Percentiles rank a stretch among this genome's conserved stretches.
These are phyloP conservation scores for Eleusine coracana DNA, from an alignment of 176 grass and related monocot species.

Conservation along the genomic window DNA sequence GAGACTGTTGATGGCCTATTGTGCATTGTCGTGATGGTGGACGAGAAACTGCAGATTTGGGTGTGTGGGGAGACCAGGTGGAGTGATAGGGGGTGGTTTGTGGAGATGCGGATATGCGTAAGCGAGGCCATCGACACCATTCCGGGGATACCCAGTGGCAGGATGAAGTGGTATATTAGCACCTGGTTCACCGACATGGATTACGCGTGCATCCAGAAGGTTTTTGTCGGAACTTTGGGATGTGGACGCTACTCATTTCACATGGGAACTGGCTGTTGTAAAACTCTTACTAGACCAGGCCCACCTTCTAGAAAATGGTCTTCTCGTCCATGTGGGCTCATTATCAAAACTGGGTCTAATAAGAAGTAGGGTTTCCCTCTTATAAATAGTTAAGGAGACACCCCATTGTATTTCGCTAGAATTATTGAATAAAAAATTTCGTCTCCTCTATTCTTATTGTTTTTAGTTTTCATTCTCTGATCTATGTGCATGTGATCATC, in stretches of 20 bases:
- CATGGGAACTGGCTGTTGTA: slow-evolving; percentile 12
- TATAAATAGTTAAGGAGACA: too few species aligned
- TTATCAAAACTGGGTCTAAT: too few species aligned
- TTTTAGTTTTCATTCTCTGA: too few species aligned
- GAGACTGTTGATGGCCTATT: slow-evolving; percentile 26
- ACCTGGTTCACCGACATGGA: slow-evolving; percentile 30
- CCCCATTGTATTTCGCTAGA: too few species aligned
- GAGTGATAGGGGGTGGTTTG: slow-evolving; percentile 15
- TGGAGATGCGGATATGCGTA: not conserved
- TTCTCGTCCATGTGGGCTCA: too few species aligned
- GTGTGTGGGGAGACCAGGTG: not conserved
- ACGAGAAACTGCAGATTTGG: not conserved
- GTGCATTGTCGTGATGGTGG: slow-evolving; percentile 24
- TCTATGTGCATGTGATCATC: too few species aligned
- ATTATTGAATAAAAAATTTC: too few species aligned
- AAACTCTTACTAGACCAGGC: too few species aligned
- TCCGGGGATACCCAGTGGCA: slow-evolving; percentile 8
- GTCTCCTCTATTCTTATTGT: too few species aligned
- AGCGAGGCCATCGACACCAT: not conserved
- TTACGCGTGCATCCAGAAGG: not conserved
- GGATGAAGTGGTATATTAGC: not conserved
- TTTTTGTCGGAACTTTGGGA: not conserved
- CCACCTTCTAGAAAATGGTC: too few species aligned
- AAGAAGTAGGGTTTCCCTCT: too few species aligned
- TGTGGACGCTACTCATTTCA: slow-evolving; percentile 13